Conservation (phyloP, 768 basidiomycete genomes). For the Termitomyces sp. region DNA sequence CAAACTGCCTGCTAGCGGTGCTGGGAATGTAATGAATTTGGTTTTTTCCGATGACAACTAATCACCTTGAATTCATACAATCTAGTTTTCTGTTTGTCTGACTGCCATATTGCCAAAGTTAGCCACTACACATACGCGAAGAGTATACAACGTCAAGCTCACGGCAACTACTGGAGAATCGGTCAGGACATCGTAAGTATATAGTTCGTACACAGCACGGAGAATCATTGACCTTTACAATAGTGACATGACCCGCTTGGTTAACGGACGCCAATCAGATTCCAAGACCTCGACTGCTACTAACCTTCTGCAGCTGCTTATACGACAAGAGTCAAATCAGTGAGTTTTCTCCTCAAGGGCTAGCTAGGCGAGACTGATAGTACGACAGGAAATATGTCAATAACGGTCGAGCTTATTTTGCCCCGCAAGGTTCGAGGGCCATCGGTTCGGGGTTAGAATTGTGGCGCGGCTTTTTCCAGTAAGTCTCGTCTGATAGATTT, state of each 20-base stretch:
- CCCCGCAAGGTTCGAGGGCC: slow-evolving; percentile 18
- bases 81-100: slow-evolving; percentile 33
- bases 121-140: slow-evolving; percentile 16
- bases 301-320: slow-evolving; percentile 45
- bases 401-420: slow-evolving; percentile 45
- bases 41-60: background rate
- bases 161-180: slow-evolving; percentile 33
- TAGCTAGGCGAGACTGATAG: background rate
- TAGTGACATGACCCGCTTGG: slow-evolving; percentile 26
- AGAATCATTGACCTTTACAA: background rate
- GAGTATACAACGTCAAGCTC: slow-evolving; percentile 26
- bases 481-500: slow-evolving; percentile 4
- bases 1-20: slow-evolving; percentile 23
- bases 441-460: slow-evolving; percentile 33
- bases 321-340: slow-evolving; percentile 46
- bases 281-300: slow-evolving; percentile 30
- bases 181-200: slow-evolving; percentile 32
- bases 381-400: slow-evolving; percentile 35
- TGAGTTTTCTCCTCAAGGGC: slow-evolving; percentile 19
- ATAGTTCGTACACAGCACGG: background rate
- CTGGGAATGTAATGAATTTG: slow-evolving; percentile 21
- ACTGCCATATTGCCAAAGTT: background rate
- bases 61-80: background rate
- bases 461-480: slow-evolving; percentile 51
- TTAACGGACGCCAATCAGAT: slow-evolving; percentile 13